phyloP scores from a whole-genome alignment of 805 yeast genomes.

The Sporopachydermia quercuum region DNA sequence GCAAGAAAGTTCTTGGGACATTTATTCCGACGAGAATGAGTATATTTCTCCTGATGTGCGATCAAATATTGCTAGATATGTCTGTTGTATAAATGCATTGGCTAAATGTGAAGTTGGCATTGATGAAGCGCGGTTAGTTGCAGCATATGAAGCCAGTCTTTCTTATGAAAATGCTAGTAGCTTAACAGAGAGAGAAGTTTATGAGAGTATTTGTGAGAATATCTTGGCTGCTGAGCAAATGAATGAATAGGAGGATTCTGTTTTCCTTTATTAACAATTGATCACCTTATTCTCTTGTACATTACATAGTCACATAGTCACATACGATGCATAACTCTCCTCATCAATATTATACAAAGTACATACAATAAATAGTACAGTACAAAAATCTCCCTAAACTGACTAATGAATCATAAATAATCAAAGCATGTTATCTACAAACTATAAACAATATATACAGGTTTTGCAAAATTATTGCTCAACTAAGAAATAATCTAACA shows the following conservation, averaged over 20 bases:
- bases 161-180: slow-evolving; percentile 58
- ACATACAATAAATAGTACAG: too few species aligned
- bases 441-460: too few species aligned
- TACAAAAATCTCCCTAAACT: too few species aligned
- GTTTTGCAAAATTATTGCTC: too few species aligned
- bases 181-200: slow-evolving; percentile 55
- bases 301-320: too few species aligned
- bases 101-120: slow-evolving; percentile 80
- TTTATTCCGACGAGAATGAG: slow-evolving; percentile 83
- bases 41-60: slow-evolving; percentile 44
- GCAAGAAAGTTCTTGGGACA: slow-evolving; percentile 83
- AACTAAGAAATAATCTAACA: too few species aligned
- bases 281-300: too few species aligned
- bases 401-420: too few species aligned
- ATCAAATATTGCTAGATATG: slow-evolving; percentile 69
- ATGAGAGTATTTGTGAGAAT: slow-evolving; percentile 60
- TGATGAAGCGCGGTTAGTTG: slow-evolving; percentile 61
- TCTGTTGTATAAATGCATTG: slow-evolving; percentile 69
- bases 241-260: slow-evolving; percentile 37
- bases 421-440: too few species aligned
- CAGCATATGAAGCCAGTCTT: slow-evolving; percentile 83
- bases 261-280: too few species aligned
- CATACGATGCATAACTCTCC: slow-evolving; percentile 2
- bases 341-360: too few species aligned
- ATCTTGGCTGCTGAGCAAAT: slow-evolving; percentile 57